These are phyloP conservation scores for Globomyces sp. DNA, from an alignment of 371 early-diverging fungal genomes.

Conservation along the genomic window DNA sequence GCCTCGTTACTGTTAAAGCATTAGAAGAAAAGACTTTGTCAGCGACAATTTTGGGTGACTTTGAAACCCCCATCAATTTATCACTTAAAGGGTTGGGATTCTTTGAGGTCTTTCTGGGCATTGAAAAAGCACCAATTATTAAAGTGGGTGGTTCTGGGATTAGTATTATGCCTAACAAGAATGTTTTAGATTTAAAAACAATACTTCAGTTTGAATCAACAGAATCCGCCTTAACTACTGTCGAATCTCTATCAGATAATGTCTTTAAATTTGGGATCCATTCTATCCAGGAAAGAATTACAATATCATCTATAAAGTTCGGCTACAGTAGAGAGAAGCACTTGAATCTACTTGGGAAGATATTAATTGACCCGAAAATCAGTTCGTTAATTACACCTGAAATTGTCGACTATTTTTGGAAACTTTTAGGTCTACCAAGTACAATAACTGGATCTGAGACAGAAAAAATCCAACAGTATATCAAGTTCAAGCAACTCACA, in stretches of 20 bases:
- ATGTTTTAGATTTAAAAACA: neutral
- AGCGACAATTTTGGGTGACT: neutral
- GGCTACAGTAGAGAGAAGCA: neutral
- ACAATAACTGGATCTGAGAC: neutral
- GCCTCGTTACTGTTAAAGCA: neutral
- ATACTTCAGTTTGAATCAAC: slow-evolving; percentile 11
- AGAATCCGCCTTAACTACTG: neutral
- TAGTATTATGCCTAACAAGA: neutral
- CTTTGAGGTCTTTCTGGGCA: slow-evolving; percentile 12
- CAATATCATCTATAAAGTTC: neutral
- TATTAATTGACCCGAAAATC: neutral
- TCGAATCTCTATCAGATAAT: slow-evolving; percentile 4
- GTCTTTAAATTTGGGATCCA: neutral
- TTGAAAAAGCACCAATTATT: slow-evolving; percentile 9
- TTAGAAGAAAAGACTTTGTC: slow-evolving; percentile 9
- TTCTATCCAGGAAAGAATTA: slow-evolving; percentile 5
- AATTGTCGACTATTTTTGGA: neutral
- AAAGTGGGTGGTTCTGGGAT: neutral
- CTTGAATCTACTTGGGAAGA: neutral
- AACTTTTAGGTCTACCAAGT: neutral
- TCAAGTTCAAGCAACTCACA: slow-evolving; percentile 18
- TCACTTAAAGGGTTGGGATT: slow-evolving; percentile 18
- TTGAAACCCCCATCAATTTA: slow-evolving; percentile 6
- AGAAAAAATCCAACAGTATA: neutral
- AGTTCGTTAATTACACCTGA: slow-evolving; percentile 9